These are phyloP conservation scores for Groenewaldozyma salmanticensis DNA, from an alignment of 805 yeast species.

Conservation along the genomic window DNA sequence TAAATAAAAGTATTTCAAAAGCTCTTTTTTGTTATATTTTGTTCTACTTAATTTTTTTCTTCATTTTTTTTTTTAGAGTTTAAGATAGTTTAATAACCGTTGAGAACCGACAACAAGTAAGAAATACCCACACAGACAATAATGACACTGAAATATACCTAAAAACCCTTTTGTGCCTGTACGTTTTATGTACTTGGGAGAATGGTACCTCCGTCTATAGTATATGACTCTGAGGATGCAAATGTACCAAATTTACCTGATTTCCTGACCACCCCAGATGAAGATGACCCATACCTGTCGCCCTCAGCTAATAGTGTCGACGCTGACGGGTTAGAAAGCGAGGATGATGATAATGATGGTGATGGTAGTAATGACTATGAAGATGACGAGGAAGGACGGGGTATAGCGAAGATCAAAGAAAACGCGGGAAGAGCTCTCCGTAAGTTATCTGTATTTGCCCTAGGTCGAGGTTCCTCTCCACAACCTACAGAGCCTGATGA, in stretches of 20 bases:
- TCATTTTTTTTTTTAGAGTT: no score
- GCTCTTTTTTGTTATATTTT: no score
- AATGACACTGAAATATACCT: no score
- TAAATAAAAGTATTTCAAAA: no score
- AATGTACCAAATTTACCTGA: conserved; percentile 15
- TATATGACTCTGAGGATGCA: conserved; percentile 19
- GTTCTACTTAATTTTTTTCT: no score
- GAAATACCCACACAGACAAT: no score
- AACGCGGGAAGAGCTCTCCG: background rate
- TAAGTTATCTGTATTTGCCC: background rate
- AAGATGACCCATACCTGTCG: background rate
- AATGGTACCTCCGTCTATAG: no score
- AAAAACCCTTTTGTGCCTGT: no score
- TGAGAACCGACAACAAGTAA: no score
- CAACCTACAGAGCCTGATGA: background rate
- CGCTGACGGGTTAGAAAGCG: background rate
- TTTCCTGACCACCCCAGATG: conserved; percentile 5
- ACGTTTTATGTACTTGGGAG: no score
- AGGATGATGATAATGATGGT: background rate
- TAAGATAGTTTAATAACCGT: no score
- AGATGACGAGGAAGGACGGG: background rate
- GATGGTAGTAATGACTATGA: background rate
- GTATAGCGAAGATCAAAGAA: background rate
- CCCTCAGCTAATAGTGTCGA: background rate
- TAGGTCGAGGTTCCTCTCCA: background rate